phyloP scores from a whole-genome alignment of 2,329 filamentous ascomycete species.

The Aspergillus sp. region DNA sequence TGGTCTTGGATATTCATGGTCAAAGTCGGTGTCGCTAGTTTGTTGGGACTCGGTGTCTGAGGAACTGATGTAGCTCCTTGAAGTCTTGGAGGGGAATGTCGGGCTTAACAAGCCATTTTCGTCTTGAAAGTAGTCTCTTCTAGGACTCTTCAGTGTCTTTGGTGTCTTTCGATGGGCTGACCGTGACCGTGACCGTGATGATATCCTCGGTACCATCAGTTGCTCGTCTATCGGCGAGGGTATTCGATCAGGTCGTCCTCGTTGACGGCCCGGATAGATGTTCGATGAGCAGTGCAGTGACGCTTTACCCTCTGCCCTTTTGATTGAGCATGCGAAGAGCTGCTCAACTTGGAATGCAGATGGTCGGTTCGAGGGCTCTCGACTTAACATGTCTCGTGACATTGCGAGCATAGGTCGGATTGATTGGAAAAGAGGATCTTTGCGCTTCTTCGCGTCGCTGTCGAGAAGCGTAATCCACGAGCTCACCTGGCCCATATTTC shows the following conservation, averaged over 20 bases:
- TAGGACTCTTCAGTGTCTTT: not conserved
- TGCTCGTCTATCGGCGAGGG: not conserved
- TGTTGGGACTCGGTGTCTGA: slow-evolving; percentile 15
- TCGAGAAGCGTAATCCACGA: slow-evolving; percentile 60
- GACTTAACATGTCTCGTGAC: slow-evolving; percentile 42
- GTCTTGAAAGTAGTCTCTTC: slow-evolving; percentile 6
- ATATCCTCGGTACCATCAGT: slow-evolving; percentile 15
- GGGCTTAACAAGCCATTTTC: slow-evolving; percentile 15
- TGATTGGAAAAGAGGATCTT: slow-evolving; percentile 43
- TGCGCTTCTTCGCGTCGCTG: slow-evolving; percentile 51
- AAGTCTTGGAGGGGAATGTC: slow-evolving; percentile 5
- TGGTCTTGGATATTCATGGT: slow-evolving; percentile 15
- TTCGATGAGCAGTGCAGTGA: slow-evolving; percentile 24
- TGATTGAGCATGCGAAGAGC: slow-evolving; percentile 19
- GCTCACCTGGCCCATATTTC: slow-evolving; percentile 58
- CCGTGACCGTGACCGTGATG: slow-evolving; percentile 7
- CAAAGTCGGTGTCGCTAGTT: slow-evolving; percentile 25
- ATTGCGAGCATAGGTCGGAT: slow-evolving; percentile 45
- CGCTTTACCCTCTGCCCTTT: slow-evolving; percentile 15
- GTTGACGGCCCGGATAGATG: slow-evolving; percentile 11
- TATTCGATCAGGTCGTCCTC: slow-evolving; percentile 5
- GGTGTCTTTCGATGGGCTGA: not conserved
- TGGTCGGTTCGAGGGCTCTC: slow-evolving; percentile 38
- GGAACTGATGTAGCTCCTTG: slow-evolving; percentile 17
- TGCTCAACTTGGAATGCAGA: slow-evolving; percentile 37